Evolutionary conservation across 2,329 filamentous ascomycete genomes (phyloP).

Genomic region (Neurospora crassa): DNA sequence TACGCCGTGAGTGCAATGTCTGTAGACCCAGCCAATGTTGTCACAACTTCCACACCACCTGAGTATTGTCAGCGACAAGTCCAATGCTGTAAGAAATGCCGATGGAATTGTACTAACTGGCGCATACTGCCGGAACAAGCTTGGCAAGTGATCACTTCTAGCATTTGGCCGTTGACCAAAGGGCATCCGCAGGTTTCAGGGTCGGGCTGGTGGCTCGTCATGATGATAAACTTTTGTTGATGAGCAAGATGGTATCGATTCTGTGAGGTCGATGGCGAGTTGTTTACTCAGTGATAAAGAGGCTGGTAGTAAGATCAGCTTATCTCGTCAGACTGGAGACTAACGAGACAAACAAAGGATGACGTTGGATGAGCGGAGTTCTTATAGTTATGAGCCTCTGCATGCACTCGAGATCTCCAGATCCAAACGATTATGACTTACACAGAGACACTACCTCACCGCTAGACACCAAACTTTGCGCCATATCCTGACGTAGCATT

Average conservation of each 20-base stretch:
- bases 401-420: not conserved
- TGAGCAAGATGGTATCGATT: not conserved
- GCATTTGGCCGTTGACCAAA: not conserved
- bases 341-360: constrained; percentile 2
- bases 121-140: constrained; percentile 10
- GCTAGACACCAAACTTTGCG: constrained; percentile 2
- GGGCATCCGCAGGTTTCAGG: constrained; percentile 10
- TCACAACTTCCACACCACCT: not conserved
- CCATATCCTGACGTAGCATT: not conserved
- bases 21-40: not conserved
- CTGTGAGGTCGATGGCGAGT: not conserved
- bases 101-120: constrained; percentile 5
- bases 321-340: not conserved
- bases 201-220: not conserved
- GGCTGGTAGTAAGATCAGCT: constrained; percentile 7
- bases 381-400: constrained; percentile 3
- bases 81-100: not conserved
- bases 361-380: not conserved
- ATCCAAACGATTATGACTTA: not conserved
- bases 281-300: not conserved
- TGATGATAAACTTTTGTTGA: not conserved
- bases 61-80: not conserved
- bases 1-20: not conserved
- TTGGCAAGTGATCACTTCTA: constrained; percentile 1
- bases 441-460: constrained; percentile 7